Percentiles rank a stretch among this genome's conserved stretches.
phyloP scores from a whole-genome alignment of 2,329 filamentous ascomycete genomes.

The Grosmannia penicillata region DNA sequence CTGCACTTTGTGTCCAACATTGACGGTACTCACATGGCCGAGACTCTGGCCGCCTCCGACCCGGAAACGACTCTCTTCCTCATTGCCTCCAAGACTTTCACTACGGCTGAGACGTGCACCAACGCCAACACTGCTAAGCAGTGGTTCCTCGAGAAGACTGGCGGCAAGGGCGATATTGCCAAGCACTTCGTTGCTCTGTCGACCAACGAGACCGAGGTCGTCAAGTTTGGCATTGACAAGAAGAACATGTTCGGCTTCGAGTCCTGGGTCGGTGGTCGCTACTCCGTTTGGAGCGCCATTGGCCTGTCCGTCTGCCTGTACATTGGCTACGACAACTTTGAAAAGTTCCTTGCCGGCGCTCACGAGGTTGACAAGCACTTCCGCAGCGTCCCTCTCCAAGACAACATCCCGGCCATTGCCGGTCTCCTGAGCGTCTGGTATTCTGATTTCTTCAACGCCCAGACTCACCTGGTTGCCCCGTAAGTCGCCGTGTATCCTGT shows the following conservation, averaged over 20 bases:
- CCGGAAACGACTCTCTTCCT: slow-evolving; percentile 98
- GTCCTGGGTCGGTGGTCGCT: slow-evolving; percentile 95
- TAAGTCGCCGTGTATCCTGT: slow-evolving; percentile 30
- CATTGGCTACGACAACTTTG: slow-evolving; percentile 95
- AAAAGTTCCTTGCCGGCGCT: slow-evolving; percentile 85
- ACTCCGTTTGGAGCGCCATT: slow-evolving; percentile 98
- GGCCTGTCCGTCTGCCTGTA: slow-evolving; percentile 88
- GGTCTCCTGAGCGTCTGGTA: slow-evolving; percentile 97
- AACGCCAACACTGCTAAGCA: slow-evolving; percentile 95
- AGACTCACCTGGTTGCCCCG: slow-evolving; percentile 94
- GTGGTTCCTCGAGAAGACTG: slow-evolving; percentile 82
- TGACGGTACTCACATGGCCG: slow-evolving; percentile 93
- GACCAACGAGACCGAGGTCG: slow-evolving; percentile 88
- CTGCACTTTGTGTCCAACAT: slow-evolving; percentile 99
- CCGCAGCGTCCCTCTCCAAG: slow-evolving; percentile 70
- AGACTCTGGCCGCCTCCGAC: slow-evolving; percentile 76
- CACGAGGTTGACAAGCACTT: slow-evolving; percentile 99
- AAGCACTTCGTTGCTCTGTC: slow-evolving; percentile 99
- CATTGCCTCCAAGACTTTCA: slow-evolving; percentile 98
- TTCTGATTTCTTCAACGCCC: slow-evolving; percentile 95
- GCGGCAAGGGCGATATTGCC: slow-evolving; percentile 69
- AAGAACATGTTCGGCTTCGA: slow-evolving; percentile 99
- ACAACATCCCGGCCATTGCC: slow-evolving; percentile 89
- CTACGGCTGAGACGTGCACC: slow-evolving; percentile 90
- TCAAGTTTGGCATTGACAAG: slow-evolving; percentile 96